These are phyloP conservation scores for Didymella pomorum DNA, from an alignment of 2,329 filamentous ascomycete species.

Conservation along the genomic window DNA sequence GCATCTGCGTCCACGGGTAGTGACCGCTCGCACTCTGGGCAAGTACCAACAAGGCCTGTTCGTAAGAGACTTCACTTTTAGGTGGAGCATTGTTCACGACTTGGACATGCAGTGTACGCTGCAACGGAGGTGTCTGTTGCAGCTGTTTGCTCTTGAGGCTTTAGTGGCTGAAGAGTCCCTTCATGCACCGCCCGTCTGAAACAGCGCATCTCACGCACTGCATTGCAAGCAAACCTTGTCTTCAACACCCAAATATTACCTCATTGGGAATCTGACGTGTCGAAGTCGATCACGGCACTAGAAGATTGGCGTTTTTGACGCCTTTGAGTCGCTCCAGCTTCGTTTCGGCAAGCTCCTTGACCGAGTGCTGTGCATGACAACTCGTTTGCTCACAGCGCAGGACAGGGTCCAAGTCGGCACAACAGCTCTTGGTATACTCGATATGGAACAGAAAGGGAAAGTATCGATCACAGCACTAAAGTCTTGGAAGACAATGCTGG, in stretches of 20 bases:
- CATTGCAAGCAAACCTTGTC: slow-evolving; percentile 3
- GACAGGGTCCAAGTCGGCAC: slow-evolving; percentile 7
- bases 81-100: background rate
- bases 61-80: too few species aligned
- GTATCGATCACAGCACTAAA: slow-evolving; percentile 39
- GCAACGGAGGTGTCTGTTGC: background rate
- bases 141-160: background rate
- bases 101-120: background rate
- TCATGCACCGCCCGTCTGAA: slow-evolving; percentile 6
- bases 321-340: slow-evolving; percentile 10
- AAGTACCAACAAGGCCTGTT: background rate
- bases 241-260: slow-evolving; percentile 4
- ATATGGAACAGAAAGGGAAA: slow-evolving; percentile 23
- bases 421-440: slow-evolving; percentile 29
- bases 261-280: slow-evolving; percentile 2
- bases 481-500: slow-evolving; percentile 32
- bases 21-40: background rate
- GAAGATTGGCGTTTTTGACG: slow-evolving; percentile 28
- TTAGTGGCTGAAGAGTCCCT: background rate
- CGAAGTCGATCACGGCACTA: slow-evolving; percentile 29
- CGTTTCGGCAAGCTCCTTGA: slow-evolving; percentile 11
- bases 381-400: slow-evolving; percentile 1
- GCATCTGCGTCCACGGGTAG: background rate
- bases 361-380: slow-evolving; percentile 12
- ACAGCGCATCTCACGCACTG: slow-evolving; percentile 7